A percentile compares a stretch with the other conserved stretches of the same genome.
Conservation (phyloP, 306 rosid species). For the Rosa rugosa region DNA sequence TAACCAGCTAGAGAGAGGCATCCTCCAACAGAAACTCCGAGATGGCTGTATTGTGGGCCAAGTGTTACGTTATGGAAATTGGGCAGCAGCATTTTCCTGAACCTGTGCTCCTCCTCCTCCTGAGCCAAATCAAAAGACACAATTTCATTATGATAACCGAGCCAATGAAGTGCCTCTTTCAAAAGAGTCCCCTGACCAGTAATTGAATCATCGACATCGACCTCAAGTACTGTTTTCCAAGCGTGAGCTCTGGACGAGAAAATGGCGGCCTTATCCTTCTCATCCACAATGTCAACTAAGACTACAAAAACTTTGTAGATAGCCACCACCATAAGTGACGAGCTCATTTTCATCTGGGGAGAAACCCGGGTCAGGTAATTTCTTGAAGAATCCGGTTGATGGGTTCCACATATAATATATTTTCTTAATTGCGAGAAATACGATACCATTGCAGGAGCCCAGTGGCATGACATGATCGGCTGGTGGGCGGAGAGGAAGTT, state of each 20-base stretch:
- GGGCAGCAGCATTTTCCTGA: neutral
- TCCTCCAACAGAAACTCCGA: neutral
- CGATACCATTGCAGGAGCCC: neutral
- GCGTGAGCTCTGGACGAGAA: neutral
- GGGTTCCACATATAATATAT: neutral
- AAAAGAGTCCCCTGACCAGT: neutral
- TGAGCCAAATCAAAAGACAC: neutral
- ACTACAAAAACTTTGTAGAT: neutral
- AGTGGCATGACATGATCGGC: neutral
- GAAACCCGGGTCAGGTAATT: neutral
- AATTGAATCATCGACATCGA: neutral
- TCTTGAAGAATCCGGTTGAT: neutral
- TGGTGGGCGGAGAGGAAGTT: neutral
- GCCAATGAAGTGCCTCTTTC: constrained; percentile 8
- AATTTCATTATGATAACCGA: fast-evolving
- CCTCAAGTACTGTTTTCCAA: neutral
- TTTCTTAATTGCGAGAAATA: neutral
- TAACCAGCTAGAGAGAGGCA: too few species aligned
- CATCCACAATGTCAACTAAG: neutral
- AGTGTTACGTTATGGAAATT: neutral
- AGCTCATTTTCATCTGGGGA: neutral
- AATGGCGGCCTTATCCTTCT: neutral
- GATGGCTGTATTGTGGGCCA: neutral
- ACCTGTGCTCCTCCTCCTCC: neutral
- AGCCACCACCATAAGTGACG: neutral